Evolutionary conservation across 2,329 filamentous ascomycete genomes (phyloP).

Genomic region (Parastagonospora avenae): DNA sequence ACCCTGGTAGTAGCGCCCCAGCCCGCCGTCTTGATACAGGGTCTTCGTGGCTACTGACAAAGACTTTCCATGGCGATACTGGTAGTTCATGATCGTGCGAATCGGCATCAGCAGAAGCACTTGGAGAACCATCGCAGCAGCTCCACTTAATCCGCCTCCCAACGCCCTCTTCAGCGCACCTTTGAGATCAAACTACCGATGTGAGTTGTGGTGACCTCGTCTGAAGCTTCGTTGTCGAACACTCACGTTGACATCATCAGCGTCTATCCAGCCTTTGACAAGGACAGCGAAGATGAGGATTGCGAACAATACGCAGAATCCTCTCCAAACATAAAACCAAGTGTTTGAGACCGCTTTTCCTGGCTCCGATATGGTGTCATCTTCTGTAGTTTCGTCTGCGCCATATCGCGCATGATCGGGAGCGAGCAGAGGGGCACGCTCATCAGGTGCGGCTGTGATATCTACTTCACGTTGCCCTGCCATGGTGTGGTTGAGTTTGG

Average conservation of each 20-base stretch:
- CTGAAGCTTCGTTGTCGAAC: background rate
- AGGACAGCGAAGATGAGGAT: conserved; percentile 24
- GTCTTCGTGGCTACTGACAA: conserved; percentile 30
- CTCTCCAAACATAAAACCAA: conserved; percentile 27
- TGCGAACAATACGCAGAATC: conserved; percentile 11
- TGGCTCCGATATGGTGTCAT: conserved; percentile 10
- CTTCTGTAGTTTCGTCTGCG: conserved; percentile 5
- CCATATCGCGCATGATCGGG: conserved; percentile 6
- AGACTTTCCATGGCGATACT: conserved; percentile 36
- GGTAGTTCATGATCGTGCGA: conserved; percentile 40
- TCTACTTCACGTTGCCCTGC: background rate
- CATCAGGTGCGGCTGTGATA: conserved; percentile 6
- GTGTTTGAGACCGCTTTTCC: conserved; percentile 14
- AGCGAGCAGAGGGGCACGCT: conserved; percentile 29
- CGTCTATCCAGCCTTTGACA: conserved; percentile 34
- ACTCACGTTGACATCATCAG: conserved; percentile 33
- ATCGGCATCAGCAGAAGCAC: conserved; percentile 38
- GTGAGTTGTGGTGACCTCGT: background rate
- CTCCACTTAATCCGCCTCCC: conserved; percentile 35
- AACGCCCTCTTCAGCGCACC: conserved; percentile 32
- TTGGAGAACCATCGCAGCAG: conserved; percentile 37
- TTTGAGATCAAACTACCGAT: conserved; percentile 29
- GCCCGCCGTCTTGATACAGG: conserved; percentile 30
- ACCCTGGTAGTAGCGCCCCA: conserved; percentile 33
- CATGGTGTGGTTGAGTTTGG: background rate